Evolutionary conservation across 2,329 filamentous ascomycete species (phyloP), one percentile per base, ranked within the genome.

Genomic region (Phyllosticta citribraziliensis): DNA sequence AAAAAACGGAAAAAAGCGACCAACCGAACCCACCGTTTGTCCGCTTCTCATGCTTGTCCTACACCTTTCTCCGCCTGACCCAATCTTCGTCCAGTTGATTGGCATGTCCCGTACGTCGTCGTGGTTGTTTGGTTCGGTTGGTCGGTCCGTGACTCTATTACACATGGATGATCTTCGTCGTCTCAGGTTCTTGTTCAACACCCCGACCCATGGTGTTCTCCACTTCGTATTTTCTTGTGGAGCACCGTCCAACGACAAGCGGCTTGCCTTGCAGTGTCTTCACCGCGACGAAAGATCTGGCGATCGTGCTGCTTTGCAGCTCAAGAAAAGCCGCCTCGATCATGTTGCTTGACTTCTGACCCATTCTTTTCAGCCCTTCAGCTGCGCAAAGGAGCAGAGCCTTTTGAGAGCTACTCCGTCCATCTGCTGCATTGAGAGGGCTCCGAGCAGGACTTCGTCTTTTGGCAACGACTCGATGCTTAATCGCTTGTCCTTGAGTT

Each of bases 381-480:
- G 71, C 69, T 60, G 70, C 68, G 64, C 73, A 72, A 67, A 73
- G 68, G 55, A 60, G 52, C 71, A 74, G n/a, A 76, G 64, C 65
- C 79, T 69, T 57, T 74, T 74, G 65, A 80, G 65, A 60, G 74
- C 75, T 58, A 72, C 70, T 55, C 73, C 72, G 64, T 80, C 78
- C 52, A 76, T 70, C 51, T 73, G 72, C 11, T 73, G 71, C 62
- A 74, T 75, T 65, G 78, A 70, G n/a, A 79, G 66, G 22, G 77
- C 78, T 19, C 77, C 76, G 2, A 80, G 71, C 51, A 80, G 68
- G 59, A 77, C 69, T 68, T 78, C 67, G 65, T 75, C 74, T 63
- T 75, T 74, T 6, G 78, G 78, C 51, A 79, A 68, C 0, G 69
- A 67, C 5, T 20, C 68, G 67, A 11, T 69, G 64, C 14, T 70